Evolutionary conservation across 2,329 filamentous ascomycete genomes (phyloP), one percentile per base, ranked within the genome.

Genomic region (Penicillium decumbens): DNA sequence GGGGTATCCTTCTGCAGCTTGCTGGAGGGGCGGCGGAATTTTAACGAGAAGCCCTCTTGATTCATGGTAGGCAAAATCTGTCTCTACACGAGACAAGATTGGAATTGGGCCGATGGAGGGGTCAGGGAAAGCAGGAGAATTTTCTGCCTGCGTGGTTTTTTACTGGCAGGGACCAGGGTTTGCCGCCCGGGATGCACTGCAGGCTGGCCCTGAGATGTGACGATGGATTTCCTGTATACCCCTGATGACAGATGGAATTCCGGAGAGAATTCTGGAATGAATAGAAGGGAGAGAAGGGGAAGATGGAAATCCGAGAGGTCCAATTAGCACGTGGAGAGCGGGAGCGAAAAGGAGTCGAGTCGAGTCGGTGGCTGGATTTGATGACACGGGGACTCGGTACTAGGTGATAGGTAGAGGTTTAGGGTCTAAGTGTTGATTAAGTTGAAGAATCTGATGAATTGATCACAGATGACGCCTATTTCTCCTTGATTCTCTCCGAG

Each of bases 1-100:
- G 72, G 71, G 57, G 72, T 65, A 37, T 75, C 71, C 61, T 75
- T 75, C 61, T 70, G 68, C 48, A 73, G 67, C 62, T 72, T 73
- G 63, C 65, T 70, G 51, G 69, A 73, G 40, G 67, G 57, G 41
- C 70, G 68, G 40, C 68, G 67, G 54, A 70, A 69, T 63, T 68
- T 70, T 53, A 71, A 63, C 49, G 66, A 65, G 53, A 68, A 68
- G 56, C 53, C 61, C 53, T 68, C 66, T 52, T 65, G 60, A 62
- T 63, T 69, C 67, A 70, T 70, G 63, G 52, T 55, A 65, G 60
- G 58, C 53, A 56, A 29, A 49, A 43, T 35, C 50, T 60, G 55
- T 56, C 50, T 56, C 49, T 56, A 51, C 54, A 54, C 51, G 56
- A 57, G 54, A 59, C 49, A 56, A 44, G 56, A 54, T 63, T 60